These are phyloP conservation scores for Haplosporangium sp. DNA, from an alignment of 371 early-diverging fungal species.

Conservation along the genomic window DNA sequence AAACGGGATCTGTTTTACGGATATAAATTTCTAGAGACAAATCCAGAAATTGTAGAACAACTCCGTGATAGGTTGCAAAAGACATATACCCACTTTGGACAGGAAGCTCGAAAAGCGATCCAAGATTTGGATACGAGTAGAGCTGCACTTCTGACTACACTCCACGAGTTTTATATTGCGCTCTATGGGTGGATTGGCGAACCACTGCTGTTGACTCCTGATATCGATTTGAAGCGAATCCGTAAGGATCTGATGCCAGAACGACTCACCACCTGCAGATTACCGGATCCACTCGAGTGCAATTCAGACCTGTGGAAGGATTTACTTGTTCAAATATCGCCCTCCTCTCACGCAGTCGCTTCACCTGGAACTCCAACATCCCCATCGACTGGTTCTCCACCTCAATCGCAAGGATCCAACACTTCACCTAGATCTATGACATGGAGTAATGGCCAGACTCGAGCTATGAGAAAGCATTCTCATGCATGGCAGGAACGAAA, in stretches of 20 bases:
- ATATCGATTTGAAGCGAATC: slow-evolving; percentile 52
- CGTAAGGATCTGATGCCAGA: slow-evolving; percentile 58
- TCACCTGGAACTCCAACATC: not conserved
- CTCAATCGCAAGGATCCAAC: not conserved
- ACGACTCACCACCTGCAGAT: slow-evolving; percentile 53
- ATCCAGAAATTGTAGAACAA: slow-evolving; percentile 59
- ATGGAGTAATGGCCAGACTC: slow-evolving; percentile 7
- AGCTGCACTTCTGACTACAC: slow-evolving; percentile 37
- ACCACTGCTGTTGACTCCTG: slow-evolving; percentile 51
- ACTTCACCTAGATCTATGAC: slow-evolving; percentile 3
- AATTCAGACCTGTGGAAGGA: slow-evolving; percentile 60
- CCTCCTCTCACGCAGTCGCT: not conserved
- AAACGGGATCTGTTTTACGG: slow-evolving; percentile 59
- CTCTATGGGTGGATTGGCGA: slow-evolving; percentile 76
- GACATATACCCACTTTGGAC: slow-evolving; percentile 61
- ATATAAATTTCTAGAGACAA: slow-evolving; percentile 62
- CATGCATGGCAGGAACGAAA: slow-evolving; percentile 50
- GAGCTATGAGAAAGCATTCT: slow-evolving; percentile 32
- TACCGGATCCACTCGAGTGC: slow-evolving; percentile 52
- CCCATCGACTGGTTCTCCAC: not conserved
- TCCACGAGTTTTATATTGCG: slow-evolving; percentile 67
- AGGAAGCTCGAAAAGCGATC: slow-evolving; percentile 48
- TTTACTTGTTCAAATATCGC: slow-evolving; percentile 36
- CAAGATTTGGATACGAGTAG: slow-evolving; percentile 17
- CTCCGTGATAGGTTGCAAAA: slow-evolving; percentile 62